Conservation (phyloP, 208 protist genomes). For the Acanthamoeba royreba region DNA sequence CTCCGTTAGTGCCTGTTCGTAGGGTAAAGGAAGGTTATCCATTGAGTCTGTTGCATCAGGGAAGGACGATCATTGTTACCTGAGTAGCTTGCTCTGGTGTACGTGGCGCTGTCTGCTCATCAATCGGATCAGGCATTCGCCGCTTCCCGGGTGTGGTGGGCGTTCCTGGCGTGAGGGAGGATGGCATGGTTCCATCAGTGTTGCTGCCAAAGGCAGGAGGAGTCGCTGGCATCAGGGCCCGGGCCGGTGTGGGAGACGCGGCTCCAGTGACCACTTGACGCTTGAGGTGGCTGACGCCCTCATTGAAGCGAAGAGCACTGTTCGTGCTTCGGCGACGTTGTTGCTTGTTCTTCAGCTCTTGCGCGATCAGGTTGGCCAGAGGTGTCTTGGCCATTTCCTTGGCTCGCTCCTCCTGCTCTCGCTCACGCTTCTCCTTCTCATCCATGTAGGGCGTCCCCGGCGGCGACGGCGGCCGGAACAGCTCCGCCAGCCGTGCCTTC, state of each 20-base stretch:
- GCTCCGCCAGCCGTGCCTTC: not conserved
- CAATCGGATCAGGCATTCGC: not conserved
- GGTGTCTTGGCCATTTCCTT: conserved; percentile 17
- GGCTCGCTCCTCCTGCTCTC: not conserved
- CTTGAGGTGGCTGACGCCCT: not conserved
- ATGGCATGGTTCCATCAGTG: too few relatives aligned
- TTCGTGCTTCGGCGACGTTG: not conserved
- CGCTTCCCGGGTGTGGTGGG: not conserved
- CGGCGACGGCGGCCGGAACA: not conserved
- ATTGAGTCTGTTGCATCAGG: too few relatives aligned
- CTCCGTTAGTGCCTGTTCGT: not conserved
- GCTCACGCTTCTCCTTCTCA: not conserved
- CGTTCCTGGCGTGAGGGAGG: not conserved
- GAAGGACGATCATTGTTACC: too few relatives aligned
- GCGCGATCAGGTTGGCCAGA: not conserved
- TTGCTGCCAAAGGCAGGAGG: not conserved
- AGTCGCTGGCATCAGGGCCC: too few relatives aligned
- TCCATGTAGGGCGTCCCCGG: not conserved
- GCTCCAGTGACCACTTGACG: too few relatives aligned
- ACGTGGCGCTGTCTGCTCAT: not conserved
- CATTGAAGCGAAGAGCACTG: not conserved
- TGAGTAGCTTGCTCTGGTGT: not conserved
- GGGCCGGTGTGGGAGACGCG: too few relatives aligned
- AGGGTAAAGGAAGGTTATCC: too few relatives aligned
- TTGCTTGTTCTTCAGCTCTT: not conserved